A percentile compares a stretch with the other conserved stretches of the same genome.
phyloP scores from a whole-genome alignment of 2,329 filamentous ascomycete genomes.

The Proliferodiscus dingleyae region DNA sequence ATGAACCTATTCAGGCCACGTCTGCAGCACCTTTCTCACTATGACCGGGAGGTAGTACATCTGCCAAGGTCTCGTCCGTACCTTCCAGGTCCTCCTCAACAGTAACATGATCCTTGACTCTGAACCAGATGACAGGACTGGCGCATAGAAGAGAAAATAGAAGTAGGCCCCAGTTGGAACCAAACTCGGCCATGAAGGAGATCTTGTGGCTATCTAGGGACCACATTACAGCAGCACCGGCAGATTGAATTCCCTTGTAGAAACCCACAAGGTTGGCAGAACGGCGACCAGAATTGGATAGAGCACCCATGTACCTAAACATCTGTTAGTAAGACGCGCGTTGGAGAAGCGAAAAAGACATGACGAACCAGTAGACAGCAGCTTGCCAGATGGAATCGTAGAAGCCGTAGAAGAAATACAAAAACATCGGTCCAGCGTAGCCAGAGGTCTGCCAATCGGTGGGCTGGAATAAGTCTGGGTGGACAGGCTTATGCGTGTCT shows the following conservation, averaged over 20 bases:
- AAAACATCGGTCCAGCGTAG: conserved; percentile 76
- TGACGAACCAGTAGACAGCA: conserved; percentile 72
- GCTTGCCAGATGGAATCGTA: conserved; percentile 91
- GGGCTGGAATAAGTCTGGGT: conserved; percentile 13
- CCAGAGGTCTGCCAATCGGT: conserved; percentile 62
- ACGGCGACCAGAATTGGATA: conserved; percentile 89
- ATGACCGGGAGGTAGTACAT: conserved; percentile 46
- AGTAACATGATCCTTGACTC: conserved; percentile 75
- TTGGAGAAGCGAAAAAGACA: conserved; percentile 5
- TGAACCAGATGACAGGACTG: conserved; percentile 70
- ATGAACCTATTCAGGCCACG: not conserved
- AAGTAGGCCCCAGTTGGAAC: conserved; percentile 70
- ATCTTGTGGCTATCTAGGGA: conserved; percentile 59
- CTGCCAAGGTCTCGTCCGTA: conserved; percentile 74
- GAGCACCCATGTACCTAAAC: conserved; percentile 77
- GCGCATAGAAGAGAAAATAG: conserved; percentile 70
- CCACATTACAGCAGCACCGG: conserved; percentile 73
- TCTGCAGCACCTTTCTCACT: conserved; percentile 12
- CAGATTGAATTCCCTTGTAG: conserved; percentile 89
- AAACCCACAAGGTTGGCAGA: conserved; percentile 87
- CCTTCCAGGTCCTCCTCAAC: conserved; percentile 80
- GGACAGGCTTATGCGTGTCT: not conserved
- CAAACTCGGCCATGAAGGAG: conserved; percentile 69
- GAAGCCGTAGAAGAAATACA: conserved; percentile 88
- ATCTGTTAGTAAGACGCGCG: conserved; percentile 7